Evolutionary conservation across 2,329 filamentous ascomycete species (phyloP).

Genomic region (Apiospora malaysiana): DNA sequence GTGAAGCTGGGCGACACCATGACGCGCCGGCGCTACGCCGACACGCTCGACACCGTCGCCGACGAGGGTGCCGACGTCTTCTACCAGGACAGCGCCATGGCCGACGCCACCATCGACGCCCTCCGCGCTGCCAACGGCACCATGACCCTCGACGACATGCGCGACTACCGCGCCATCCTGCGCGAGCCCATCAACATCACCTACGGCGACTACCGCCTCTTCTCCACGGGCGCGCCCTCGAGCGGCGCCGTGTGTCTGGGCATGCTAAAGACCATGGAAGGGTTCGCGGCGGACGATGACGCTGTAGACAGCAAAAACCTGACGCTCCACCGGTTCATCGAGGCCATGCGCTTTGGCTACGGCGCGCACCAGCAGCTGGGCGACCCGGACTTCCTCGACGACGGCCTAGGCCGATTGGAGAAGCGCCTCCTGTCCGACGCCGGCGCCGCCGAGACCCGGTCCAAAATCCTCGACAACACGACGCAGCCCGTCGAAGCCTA

Average conservation of each 20-base stretch:
- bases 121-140: slow-evolving; percentile 77
- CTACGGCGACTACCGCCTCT: slow-evolving; percentile 75
- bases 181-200: slow-evolving; percentile 67
- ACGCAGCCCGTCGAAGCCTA: slow-evolving; percentile 79
- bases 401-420: slow-evolving; percentile 66
- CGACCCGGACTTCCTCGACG: slow-evolving; percentile 76
- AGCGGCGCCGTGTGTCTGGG: slow-evolving; percentile 78
- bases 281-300: slow-evolving; percentile 67
- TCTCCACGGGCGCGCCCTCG: slow-evolving; percentile 74
- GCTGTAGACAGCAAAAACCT: slow-evolving; percentile 59
- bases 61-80: slow-evolving; percentile 74
- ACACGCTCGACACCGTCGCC: slow-evolving; percentile 78
- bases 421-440: slow-evolving; percentile 67
- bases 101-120: slow-evolving; percentile 73
- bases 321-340: slow-evolving; percentile 81
- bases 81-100: slow-evolving; percentile 71
- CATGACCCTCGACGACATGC: slow-evolving; percentile 56
- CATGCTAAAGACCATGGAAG: slow-evolving; percentile 82
- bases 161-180: slow-evolving; percentile 71
- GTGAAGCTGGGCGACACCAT: slow-evolving; percentile 77
- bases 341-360: slow-evolving; percentile 90
- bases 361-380: slow-evolving; percentile 79
- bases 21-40: slow-evolving; percentile 79
- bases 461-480: slow-evolving; percentile 71
- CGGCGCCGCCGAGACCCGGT: slow-evolving; percentile 64